Evolutionary conservation across 164 flowering plant species (phyloP).

Genomic region (Stephania japonica): DNA sequence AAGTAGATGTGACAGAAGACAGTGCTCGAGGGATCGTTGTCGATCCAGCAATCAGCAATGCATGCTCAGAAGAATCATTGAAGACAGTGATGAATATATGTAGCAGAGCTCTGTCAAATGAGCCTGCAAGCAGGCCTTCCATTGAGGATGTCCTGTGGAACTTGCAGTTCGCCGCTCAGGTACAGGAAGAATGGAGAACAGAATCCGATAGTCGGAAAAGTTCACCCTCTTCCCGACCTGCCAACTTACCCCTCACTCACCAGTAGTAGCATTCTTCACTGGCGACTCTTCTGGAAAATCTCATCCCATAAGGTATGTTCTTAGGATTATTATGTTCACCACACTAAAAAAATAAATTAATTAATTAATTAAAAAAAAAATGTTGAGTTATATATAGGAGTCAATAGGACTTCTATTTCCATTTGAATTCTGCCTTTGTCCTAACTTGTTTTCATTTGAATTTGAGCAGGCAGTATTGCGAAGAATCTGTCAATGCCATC

Average conservation of each 20-base stretch:
- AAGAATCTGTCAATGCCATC: background rate
- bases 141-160: conserved; percentile 94
- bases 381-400: background rate
- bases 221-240: conserved; percentile 42
- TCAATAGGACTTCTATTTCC: background rate
- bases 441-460: background rate
- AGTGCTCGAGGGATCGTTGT: conserved; percentile 40
- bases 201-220: conserved; percentile 66
- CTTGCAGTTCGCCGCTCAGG: conserved; percentile 94
- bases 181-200: conserved; percentile 63
- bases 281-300: background rate
- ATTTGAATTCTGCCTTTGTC: background rate
- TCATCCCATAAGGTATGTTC: conserved; percentile 5
- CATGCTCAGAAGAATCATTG: conserved; percentile 58
- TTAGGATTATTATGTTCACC: too few relatives aligned
- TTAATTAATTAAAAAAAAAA: too few relatives aligned
- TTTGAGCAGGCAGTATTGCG: background rate
- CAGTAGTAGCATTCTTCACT: conserved; percentile 9
- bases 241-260: conserved; percentile 17
- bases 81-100: conserved; percentile 77
- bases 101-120: conserved; percentile 44
- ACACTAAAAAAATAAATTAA: background rate
- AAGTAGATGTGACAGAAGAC: conserved; percentile 39
- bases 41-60: conserved; percentile 37
- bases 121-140: conserved; percentile 74